phyloP scores from a whole-genome alignment of 2,329 filamentous ascomycete species.

The Cercospora berteroae region DNA sequence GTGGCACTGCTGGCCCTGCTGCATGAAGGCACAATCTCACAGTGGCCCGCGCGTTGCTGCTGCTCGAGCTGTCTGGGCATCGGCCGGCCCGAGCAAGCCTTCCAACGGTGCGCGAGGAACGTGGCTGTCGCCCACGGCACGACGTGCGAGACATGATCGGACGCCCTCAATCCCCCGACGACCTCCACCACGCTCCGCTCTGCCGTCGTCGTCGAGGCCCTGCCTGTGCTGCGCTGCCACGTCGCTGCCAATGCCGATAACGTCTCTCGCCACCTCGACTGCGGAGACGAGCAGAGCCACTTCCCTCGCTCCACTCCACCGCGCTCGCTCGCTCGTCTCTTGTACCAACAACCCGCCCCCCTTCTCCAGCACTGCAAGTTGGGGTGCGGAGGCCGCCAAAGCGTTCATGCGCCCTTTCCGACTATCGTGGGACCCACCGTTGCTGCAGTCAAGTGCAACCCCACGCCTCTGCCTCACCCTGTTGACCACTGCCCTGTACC shows the following conservation, averaged over 20 bases:
- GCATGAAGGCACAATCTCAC: slow-evolving; percentile 2
- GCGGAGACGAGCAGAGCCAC: slow-evolving; percentile 8
- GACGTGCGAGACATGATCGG: not conserved
- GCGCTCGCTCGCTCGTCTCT: not conserved
- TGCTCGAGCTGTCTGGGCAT: not conserved
- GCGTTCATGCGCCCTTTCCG: slow-evolving; percentile 15
- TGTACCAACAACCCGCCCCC: not conserved
- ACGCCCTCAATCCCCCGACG: not conserved
- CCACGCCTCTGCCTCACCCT: no score
- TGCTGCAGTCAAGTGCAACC: not conserved
- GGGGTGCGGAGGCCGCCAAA: slow-evolving; percentile 8
- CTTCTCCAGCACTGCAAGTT: slow-evolving; percentile 13
- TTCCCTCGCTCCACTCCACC: slow-evolving; percentile 1
- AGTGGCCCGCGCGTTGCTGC: not conserved
- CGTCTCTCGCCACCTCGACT: slow-evolving; percentile 15
- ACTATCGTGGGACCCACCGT: slow-evolving; percentile 3
- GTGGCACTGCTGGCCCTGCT: slow-evolving; percentile 1
- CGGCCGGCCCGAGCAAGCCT: not conserved
- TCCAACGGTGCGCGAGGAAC: not conserved
- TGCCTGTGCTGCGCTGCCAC: not conserved
- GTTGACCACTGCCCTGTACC: no score
- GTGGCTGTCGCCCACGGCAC: not conserved
- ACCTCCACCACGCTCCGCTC: not conserved
- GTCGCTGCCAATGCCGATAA: not conserved
- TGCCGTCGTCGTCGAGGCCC: not conserved